Conservation (phyloP, 2,329 filamentous ascomycete species). For the Leptographium wingfieldii region DNA sequence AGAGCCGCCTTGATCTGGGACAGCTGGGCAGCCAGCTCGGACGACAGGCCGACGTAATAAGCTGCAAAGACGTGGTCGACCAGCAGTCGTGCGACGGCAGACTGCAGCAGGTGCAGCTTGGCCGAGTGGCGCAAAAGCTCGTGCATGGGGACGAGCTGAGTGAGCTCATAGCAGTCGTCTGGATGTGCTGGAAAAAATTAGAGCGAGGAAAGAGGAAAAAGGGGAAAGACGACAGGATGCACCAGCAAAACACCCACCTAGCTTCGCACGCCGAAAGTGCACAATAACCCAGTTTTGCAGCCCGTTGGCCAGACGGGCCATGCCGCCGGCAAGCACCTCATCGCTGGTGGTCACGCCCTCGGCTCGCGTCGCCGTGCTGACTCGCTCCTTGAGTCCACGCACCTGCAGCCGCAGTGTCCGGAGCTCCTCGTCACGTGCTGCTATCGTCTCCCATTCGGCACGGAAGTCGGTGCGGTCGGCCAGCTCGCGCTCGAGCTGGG, state of each 20-base stretch:
- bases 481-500: slow-evolving; percentile 38
- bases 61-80: slow-evolving; percentile 48
- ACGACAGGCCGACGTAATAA: slow-evolving; percentile 51
- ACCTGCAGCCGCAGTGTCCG: slow-evolving; percentile 44
- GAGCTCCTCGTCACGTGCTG: not conserved
- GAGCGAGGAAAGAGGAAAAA: not conserved
- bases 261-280: slow-evolving; percentile 51
- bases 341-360: slow-evolving; percentile 55
- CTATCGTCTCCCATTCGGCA: not conserved
- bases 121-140: slow-evolving; percentile 37
- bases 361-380: slow-evolving; percentile 51
- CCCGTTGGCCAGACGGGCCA: slow-evolving; percentile 50
- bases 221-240: not conserved
- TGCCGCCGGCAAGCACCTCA: slow-evolving; percentile 50
- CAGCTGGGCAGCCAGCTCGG: slow-evolving; percentile 38
- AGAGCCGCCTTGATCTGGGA: slow-evolving; percentile 35
- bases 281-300: slow-evolving; percentile 64
- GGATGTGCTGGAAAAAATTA: no score
- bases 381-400: slow-evolving; percentile 56
- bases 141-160: slow-evolving; percentile 44
- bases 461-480: slow-evolving; percentile 38
- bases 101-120: slow-evolving; percentile 52
- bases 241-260: slow-evolving; percentile 27
- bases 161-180: slow-evolving; percentile 22
- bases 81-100: slow-evolving; percentile 44